Evolutionary conservation across 2,329 filamentous ascomycete genomes (phyloP).

Genomic region (Xylariales sp.): DNA sequence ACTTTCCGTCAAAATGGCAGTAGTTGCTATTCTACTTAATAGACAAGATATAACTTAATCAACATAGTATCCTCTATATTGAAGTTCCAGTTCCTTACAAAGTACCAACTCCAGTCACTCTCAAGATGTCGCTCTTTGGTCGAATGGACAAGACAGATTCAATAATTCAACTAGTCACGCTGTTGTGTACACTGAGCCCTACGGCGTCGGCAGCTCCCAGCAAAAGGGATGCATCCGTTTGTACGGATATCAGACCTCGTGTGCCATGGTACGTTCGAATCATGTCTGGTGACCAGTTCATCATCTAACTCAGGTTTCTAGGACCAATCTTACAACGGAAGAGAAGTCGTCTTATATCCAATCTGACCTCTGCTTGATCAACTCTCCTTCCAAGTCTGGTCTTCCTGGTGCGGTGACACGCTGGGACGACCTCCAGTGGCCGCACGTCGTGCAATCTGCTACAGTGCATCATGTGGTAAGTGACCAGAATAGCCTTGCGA

Average conservation of each 20-base stretch:
- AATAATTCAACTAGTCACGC: background rate
- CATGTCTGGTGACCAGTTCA: too few species aligned
- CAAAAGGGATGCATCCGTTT: background rate
- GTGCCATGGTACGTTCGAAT: background rate
- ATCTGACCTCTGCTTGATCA: conserved; percentile 6
- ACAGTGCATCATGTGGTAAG: conserved; percentile 5
- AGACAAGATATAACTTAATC: too few species aligned
- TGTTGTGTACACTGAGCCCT: conserved; percentile 1
- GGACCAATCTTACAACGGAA: background rate
- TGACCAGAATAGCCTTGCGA: too few species aligned
- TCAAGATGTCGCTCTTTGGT: too few species aligned
- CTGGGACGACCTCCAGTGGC: conserved; percentile 8
- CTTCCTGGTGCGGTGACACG: conserved; percentile 3
- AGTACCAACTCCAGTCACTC: too few species aligned
- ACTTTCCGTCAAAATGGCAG: too few species aligned
- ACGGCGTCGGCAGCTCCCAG: background rate
- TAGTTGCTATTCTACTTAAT: too few species aligned
- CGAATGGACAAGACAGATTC: too few species aligned
- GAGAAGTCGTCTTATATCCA: conserved; percentile 7
- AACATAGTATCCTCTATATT: too few species aligned
- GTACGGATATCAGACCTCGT: conserved; percentile 1
- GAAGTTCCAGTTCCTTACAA: too few species aligned
- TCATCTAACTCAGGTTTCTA: background rate
- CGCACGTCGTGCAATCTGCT: conserved; percentile 5
- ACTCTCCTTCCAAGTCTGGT: conserved; percentile 1